Conservation (phyloP, 495 filamentous ascomycete genomes). For the Platismatia glauca region DNA sequence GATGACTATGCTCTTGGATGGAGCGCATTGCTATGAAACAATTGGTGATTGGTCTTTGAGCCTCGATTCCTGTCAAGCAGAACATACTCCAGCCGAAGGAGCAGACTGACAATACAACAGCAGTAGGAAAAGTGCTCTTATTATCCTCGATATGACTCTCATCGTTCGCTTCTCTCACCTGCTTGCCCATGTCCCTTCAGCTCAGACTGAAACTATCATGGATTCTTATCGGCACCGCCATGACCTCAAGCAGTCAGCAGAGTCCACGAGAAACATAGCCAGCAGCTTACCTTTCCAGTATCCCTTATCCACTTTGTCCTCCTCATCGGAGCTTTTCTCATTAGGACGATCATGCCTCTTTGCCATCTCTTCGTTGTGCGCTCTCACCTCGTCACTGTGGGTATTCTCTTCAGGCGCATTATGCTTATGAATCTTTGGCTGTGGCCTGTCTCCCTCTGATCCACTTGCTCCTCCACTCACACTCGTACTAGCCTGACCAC, state of each 20-base stretch:
- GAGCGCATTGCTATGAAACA: not conserved
- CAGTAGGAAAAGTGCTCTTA: not conserved
- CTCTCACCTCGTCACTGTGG: slow-evolving; percentile 26
- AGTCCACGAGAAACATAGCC: not conserved
- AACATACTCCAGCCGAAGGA: not conserved
- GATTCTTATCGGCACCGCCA: slow-evolving; percentile 24
- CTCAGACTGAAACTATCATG: slow-evolving; percentile 7
- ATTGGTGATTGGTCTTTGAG: too few relatives aligned
- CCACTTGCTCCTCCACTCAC: slow-evolving; percentile 4
- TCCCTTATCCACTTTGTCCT: slow-evolving; percentile 25
- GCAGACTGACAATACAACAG: too few relatives aligned
- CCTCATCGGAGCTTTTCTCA: slow-evolving; percentile 14
- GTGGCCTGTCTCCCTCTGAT: slow-evolving; percentile 12
- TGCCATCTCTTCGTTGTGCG: slow-evolving; percentile 18
- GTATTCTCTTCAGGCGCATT: slow-evolving; percentile 12
- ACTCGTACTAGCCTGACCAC: slow-evolving; percentile 11
- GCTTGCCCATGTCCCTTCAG: not conserved
- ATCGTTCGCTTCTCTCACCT: not conserved
- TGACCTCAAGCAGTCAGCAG: slow-evolving; percentile 15
- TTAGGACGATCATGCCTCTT: slow-evolving; percentile 26
- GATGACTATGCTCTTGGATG: not conserved
- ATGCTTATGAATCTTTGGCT: slow-evolving; percentile 26
- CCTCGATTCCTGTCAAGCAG: not conserved
- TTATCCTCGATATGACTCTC: not conserved
- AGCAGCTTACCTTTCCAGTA: slow-evolving; percentile 25